Conservation (phyloP, 1,284 basidiomycete genomes). For the Meripilus lineatus region DNA sequence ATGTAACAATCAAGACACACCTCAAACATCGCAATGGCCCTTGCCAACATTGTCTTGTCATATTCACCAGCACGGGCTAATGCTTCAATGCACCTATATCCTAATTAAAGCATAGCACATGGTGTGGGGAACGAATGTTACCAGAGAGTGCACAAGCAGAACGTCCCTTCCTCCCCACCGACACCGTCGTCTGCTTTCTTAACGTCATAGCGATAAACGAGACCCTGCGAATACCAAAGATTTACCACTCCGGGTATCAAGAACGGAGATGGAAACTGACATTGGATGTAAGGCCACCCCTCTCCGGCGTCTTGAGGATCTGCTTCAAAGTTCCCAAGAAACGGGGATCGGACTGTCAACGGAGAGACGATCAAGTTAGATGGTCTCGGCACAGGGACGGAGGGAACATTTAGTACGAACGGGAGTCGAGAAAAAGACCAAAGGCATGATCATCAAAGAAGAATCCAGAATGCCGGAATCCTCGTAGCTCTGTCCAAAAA, state of each 20-base stretch:
- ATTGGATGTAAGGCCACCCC: slow-evolving; percentile 85
- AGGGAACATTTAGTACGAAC: slow-evolving; percentile 33
- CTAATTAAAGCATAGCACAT: slow-evolving; percentile 3
- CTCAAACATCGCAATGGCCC: slow-evolving; percentile 80
- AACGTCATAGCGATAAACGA: slow-evolving; percentile 81
- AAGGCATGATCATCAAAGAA: slow-evolving; percentile 76
- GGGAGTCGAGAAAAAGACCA: slow-evolving; percentile 83
- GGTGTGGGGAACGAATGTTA: slow-evolving; percentile 20
- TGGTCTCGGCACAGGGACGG: background rate
- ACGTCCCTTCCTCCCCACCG: slow-evolving; percentile 88
- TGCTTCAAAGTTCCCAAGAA: slow-evolving; percentile 80
- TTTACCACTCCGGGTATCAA: slow-evolving; percentile 1
- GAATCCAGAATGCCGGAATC: slow-evolving; percentile 67
- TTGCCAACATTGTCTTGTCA: slow-evolving; percentile 60
- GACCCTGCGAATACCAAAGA: slow-evolving; percentile 36
- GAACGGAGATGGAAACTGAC: slow-evolving; percentile 33
- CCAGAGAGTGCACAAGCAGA: slow-evolving; percentile 79
- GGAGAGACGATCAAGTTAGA: slow-evolving; percentile 9
- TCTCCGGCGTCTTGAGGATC: slow-evolving; percentile 79
- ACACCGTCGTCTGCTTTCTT: slow-evolving; percentile 83
- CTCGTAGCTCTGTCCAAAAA: slow-evolving; percentile 78
- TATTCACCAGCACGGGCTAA: slow-evolving; percentile 80
- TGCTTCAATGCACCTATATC: slow-evolving; percentile 77
- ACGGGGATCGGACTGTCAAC: slow-evolving; percentile 70
- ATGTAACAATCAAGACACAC: slow-evolving; percentile 34